phyloP scores from a whole-genome alignment of 768 basidiomycete species.

The Lyophyllum shimeji region DNA sequence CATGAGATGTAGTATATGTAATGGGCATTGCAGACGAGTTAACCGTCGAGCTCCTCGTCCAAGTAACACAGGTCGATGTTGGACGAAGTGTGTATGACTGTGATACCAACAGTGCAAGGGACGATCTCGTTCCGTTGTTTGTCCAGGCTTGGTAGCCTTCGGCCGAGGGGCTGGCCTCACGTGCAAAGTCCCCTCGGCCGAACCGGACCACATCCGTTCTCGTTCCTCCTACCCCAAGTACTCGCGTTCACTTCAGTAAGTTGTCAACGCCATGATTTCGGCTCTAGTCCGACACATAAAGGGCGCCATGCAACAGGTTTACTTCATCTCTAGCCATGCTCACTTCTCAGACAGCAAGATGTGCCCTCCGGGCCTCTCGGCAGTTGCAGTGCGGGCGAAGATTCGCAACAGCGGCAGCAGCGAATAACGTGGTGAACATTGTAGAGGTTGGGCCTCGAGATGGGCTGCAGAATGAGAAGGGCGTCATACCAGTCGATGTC shows the following conservation, averaged over 20 bases:
- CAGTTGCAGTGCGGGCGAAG: conserved; percentile 28
- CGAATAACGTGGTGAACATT: conserved; percentile 52
- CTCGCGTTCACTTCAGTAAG: not conserved
- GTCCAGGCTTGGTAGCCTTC: not conserved
- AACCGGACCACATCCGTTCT: not conserved
- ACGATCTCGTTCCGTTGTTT: no score
- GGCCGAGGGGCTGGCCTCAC: not conserved
- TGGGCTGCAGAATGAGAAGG: conserved; percentile 88
- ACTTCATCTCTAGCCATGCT: conserved; percentile 1
- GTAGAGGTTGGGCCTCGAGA: conserved; percentile 92
- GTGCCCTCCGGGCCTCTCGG: conserved; percentile 4
- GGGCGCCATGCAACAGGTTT: conserved; percentile 1
- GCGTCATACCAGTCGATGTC: conserved; percentile 64
- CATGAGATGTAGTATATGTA: no score
- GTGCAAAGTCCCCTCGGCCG: not conserved
- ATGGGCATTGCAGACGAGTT: no score
- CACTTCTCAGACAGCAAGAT: conserved; percentile 12
- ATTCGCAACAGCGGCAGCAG: conserved; percentile 24
- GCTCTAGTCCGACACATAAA: conserved; percentile 12
- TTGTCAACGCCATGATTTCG: conserved; percentile 7
- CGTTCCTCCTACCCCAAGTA: not conserved
- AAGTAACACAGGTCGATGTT: no score
- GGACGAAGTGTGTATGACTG: no score
- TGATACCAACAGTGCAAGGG: no score
- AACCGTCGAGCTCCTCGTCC: no score